Evolutionary conservation across 192 early-diverging fungal species (phyloP), one percentile per base, ranked within the genome.

Genomic region (Haplosporangium gracile): DNA sequence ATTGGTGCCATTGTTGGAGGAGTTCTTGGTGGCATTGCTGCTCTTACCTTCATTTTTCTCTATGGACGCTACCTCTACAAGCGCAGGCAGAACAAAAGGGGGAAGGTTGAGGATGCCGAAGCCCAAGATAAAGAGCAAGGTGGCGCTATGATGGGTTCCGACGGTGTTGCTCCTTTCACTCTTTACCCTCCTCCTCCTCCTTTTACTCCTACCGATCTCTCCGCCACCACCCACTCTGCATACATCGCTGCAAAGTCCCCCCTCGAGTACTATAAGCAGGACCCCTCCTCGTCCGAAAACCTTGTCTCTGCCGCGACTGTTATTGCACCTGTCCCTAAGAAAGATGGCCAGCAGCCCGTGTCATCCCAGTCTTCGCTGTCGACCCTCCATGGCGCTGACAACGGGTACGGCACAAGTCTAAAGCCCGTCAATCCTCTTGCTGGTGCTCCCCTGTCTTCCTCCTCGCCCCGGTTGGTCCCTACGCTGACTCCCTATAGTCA

Each of bases 161-260:
- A 65, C 32, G 26, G 60, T 65, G 26, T 32, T 18, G 49, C 16
- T 5, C 49, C 49, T 11, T 26, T 65, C 10, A 29, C 26, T 29
- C 9, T 29, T 4, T 65, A 65, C 26, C 29, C 57, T 63, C 57
- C 60, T 32, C n/a, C 11, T 26, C 60, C 60, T 29, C 26, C 60
- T 32, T 29, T 13, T 34, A 65, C 11, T 15, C 26, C 60, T 2
- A 2, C 9, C 32, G 11, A 45, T 45, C 43, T 39, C 38, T 22
- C 20, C 5, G 38, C 47, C 29, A 16, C 47, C 5, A 16, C 38
- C 49, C 84, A 78, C n/a, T 76, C 84, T 2, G 84, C 70, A 5
- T 86, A 78, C 78, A 77, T 86, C 60, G 38, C 57, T 1, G 36
- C 76, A 68, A 86, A 86, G 40, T 86, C 79, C 10, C 83, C 83